phyloP scores from a whole-genome alignment of 2,329 filamentous ascomycete species.

The Trichoderma sp. region DNA sequence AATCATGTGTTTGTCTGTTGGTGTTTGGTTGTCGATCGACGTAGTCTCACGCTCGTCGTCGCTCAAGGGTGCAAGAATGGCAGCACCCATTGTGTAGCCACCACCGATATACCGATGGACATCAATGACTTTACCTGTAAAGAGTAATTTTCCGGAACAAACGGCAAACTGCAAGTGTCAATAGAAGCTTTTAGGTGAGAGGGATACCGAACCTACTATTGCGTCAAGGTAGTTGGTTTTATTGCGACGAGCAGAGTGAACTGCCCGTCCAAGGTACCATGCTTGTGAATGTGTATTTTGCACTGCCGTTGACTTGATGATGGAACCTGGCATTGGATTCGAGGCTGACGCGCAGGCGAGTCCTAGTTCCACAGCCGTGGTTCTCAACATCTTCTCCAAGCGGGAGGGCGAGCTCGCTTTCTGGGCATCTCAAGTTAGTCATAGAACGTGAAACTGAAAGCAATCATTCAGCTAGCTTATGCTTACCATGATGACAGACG shows the following conservation, averaged over 20 bases:
- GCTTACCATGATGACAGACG: constrained; percentile 34
- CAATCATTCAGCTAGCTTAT: neutral
- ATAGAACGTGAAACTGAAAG: neutral
- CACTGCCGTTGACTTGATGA: constrained; percentile 31
- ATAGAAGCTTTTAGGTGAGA: neutral
- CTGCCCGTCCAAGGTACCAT: constrained; percentile 36
- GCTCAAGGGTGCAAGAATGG: constrained; percentile 34
- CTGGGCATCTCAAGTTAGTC: constrained; percentile 32
- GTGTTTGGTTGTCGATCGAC: constrained; percentile 18
- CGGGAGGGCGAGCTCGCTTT: too few relatives aligned
- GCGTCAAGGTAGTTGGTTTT: constrained; percentile 33
- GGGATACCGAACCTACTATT: constrained; percentile 24
- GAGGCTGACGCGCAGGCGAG: constrained; percentile 38
- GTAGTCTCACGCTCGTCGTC: constrained; percentile 33
- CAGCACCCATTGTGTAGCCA: constrained; percentile 43
- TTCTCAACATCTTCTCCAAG: constrained; percentile 37
- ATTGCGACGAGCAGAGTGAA: constrained; percentile 30
- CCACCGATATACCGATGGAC: constrained; percentile 38
- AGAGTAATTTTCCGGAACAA: constrained; percentile 37
- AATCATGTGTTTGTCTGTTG: constrained; percentile 31
- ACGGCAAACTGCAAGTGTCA: constrained; percentile 28
- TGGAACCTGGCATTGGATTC: constrained; percentile 34
- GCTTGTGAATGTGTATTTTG: constrained; percentile 36
- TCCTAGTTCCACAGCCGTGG: constrained; percentile 39
- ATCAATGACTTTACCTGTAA: constrained; percentile 40